Evolutionary conservation across 805 yeast genomes (phyloP).

Genomic region (Yamadazyma philogaea): DNA sequence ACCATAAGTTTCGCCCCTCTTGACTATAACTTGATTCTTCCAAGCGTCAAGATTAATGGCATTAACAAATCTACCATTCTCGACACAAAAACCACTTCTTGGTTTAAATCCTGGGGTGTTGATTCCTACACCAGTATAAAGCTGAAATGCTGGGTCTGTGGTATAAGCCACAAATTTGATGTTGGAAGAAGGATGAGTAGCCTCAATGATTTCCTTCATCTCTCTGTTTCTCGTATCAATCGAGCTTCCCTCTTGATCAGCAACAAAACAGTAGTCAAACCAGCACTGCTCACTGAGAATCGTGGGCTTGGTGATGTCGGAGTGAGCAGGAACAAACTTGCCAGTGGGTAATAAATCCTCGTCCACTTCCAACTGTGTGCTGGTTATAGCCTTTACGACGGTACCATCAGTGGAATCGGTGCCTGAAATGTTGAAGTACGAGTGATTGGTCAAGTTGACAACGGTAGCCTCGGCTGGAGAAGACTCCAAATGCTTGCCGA

Average conservation of each 20-base stretch:
- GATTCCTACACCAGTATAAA: constrained; percentile 59
- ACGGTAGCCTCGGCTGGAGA: constrained; percentile 43
- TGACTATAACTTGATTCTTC: constrained; percentile 45
- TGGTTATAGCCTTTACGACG: constrained; percentile 32
- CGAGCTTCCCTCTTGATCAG: constrained; percentile 27
- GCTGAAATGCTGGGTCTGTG: constrained; percentile 66
- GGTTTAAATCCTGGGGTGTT: constrained; percentile 34
- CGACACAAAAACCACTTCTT: constrained; percentile 59
- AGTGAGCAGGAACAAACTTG: constrained; percentile 23
- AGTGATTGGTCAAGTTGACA: constrained; percentile 59
- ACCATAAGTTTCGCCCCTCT: constrained; percentile 54
- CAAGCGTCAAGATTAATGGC: constrained; percentile 49
- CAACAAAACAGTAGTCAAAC: constrained; percentile 49
- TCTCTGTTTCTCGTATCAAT: constrained; percentile 48
- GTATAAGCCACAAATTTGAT: constrained; percentile 43
- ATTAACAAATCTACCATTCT: constrained; percentile 57
- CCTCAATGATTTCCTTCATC: constrained; percentile 38
- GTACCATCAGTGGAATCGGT: constrained; percentile 30
- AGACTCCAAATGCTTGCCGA: constrained; percentile 31
- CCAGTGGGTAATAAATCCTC: constrained; percentile 47
- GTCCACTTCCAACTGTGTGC: constrained; percentile 43
- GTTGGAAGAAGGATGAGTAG: constrained; percentile 43
- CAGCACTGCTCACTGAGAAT: constrained; percentile 22
- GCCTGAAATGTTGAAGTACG: constrained; percentile 52
- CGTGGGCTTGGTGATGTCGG: constrained; percentile 20